phyloP scores from a whole-genome alignment of 2,329 filamentous ascomycete genomes.

The Magnaporthiopsis rhizophila region DNA sequence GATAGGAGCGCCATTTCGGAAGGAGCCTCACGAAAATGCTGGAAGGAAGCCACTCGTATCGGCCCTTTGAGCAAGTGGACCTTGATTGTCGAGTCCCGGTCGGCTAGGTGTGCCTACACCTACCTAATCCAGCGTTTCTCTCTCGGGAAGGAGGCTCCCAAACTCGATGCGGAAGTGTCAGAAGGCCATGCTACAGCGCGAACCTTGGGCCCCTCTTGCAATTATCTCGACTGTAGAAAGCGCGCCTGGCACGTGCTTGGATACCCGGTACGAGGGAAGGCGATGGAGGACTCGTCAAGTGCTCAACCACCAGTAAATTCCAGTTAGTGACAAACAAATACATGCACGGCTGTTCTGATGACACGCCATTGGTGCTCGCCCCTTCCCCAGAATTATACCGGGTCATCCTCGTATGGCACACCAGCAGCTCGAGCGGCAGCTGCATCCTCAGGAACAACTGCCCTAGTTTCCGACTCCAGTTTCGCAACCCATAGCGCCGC shows the following conservation, averaged over 20 bases:
- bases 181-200: background rate
- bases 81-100: background rate
- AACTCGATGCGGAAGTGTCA: background rate
- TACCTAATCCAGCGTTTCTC: too few species aligned
- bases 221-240: too few species aligned
- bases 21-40: background rate
- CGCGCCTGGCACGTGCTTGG: too few species aligned
- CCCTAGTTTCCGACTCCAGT: constrained; percentile 53
- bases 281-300: background rate
- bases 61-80: background rate
- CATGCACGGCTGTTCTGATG: background rate
- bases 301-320: background rate
- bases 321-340: background rate
- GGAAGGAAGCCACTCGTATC: background rate
- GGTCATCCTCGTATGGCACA: constrained; percentile 24
- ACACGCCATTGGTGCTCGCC: background rate
- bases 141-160: background rate
- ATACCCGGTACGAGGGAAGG: background rate
- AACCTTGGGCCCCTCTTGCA: too few species aligned
- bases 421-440: constrained; percentile 55
- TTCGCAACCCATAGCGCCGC: constrained; percentile 79
- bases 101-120: background rate
- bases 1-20: background rate
- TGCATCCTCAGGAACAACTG: constrained; percentile 31
- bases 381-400: constrained; percentile 9